Base-by-base conservation (phyloP, 371 early-diverging fungal genomes). In the Mucor circinelloides region DNA sequence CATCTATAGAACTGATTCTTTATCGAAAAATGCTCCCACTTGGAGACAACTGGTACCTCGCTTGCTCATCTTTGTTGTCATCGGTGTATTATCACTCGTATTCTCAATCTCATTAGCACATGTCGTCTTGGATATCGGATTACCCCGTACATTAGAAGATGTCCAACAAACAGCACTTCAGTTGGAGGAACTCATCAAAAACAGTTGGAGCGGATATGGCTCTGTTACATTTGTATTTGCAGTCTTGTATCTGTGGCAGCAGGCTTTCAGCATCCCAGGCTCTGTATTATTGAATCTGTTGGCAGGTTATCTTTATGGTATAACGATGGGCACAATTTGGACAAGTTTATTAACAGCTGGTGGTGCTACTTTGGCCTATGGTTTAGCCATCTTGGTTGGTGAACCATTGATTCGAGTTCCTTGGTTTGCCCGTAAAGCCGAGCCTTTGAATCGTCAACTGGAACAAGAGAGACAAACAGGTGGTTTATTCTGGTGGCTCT, bases 191-290 rank as follows among this genome's bases (percentile, higher is more conserved):
- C 46, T 79, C 56, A 57, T 79, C 15, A 42, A 60, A 7, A 70
- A 69, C 17, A 70, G 77, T 28, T 79, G 79, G 81, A 48, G 54
- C 6, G 80, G 78, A 10, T 76, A 71, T 50, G 46, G 73, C 2
- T 70, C 76, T 9, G 80, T 81, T 3, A 71, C 76, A 3, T 63
- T 73, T 63, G 79, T 81, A 3, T 81, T 81, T 73, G 67, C 80
- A 2, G 76, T 77, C 0, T 60, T 83, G 38, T 83, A 83, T 66
- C 72, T 83, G 12, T 83, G 84, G 84, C 84, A 83, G 34, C 84
- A 83, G 71, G 81, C 78, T 2, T 83, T 81, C 66, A 79, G 79
- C 2, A 78, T 83, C 19, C 84, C 84, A 25, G 84, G 84, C 19
- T 81, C 81, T 1, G 78, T 83, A 5, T 70, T 83, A 6, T 64